A percentile compares a stretch with the other conserved stretches of the same genome.
Evolutionary conservation across 2,329 filamentous ascomycete genomes (phyloP).

Genomic region (Metarhizium sp.): DNA sequence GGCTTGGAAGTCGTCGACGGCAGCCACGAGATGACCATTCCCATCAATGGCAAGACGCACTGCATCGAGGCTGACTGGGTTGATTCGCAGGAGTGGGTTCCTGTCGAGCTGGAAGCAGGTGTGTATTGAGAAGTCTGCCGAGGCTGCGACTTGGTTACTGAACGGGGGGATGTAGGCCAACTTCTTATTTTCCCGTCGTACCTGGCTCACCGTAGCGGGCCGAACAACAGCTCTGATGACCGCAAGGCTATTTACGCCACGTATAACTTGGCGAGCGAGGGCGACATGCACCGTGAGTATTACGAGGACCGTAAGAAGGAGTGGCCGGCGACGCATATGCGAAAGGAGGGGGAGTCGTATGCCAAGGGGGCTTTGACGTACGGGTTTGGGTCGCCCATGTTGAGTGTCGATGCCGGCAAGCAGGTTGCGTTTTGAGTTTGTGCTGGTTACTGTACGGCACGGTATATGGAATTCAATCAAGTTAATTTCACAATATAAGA

Average conservation of each 20-base stretch:
- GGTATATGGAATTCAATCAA: no score
- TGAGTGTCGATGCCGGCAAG: no score
- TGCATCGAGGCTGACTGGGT: constrained; percentile 11
- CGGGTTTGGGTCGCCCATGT: no score
- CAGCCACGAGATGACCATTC: constrained; percentile 10
- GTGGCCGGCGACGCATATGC: constrained; percentile 6
- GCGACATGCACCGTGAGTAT: constrained; percentile 11
- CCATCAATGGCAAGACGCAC: constrained; percentile 8
- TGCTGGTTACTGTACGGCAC: no score
- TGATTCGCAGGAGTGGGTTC: constrained; percentile 7
- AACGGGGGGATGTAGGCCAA: constrained; percentile 4
- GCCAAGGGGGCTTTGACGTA: no score
- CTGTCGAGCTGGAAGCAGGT: constrained; percentile 11
- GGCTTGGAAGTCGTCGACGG: constrained; percentile 10
- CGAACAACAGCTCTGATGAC: constrained; percentile 8
- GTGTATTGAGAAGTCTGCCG: not conserved
- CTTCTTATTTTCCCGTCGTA: constrained; percentile 12
- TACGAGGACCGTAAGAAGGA: constrained; percentile 10
- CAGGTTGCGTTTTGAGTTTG: no score
- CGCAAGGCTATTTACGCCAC: constrained; percentile 13
- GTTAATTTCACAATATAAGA: no score
- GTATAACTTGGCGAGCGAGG: constrained; percentile 11
- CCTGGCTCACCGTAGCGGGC: constrained; percentile 9
- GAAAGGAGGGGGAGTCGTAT: no score
- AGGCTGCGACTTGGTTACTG: not conserved